Base-by-base conservation (phyloP, 2,329 filamentous ascomycete genomes). In the Hypoxylon sp. region DNA sequence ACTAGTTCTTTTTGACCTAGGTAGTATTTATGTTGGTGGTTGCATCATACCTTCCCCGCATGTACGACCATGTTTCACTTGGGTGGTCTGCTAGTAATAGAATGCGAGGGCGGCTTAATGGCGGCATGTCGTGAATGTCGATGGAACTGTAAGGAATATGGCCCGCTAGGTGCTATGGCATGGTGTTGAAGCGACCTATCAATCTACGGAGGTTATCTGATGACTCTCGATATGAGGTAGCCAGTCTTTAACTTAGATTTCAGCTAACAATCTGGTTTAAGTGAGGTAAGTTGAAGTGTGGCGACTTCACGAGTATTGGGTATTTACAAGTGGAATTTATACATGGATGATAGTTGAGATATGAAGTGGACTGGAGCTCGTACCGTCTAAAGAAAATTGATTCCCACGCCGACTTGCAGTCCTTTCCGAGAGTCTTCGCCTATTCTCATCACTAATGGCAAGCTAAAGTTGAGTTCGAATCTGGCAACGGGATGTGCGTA, bases 381-480 rank as follows among this genome's bases (percentile, higher is more conserved):
- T 37, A 28, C 17, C 19, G 26, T 22, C 70, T 91, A 98, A 84
- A 98, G 80, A 76, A 99, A 97, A 80, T 92, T 96, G 74, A 99
- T 93, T 51, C 95, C 95, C 41, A 99, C 92, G n/a, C 95, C 95
- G 72, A 99, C 89, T 76, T 95, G 93, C 67, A 99, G 75, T 0
- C 95, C 95, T 80, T 99, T 99, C 57, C 94, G 87, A 15, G 88
- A 90, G 71, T 95, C 90, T 79, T 99, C 95, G 34, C 93, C 93
- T 67, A 86, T 89, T 61, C 95, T 86, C 73, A 93, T 78, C 17
- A 94, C 89, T 62, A 99, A 77, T 1, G 95, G 95, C 69, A 99
- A 78, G 71, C 91, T 93, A 76, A 99, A 97, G 79, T 99, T 99
- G 70, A 99, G 82, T 81, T 99, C 95, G 68, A 99, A 97, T 58